Evolutionary conservation across 331 rosid genomes (phyloP).

Genomic region (Stylosanthes scabra): DNA sequence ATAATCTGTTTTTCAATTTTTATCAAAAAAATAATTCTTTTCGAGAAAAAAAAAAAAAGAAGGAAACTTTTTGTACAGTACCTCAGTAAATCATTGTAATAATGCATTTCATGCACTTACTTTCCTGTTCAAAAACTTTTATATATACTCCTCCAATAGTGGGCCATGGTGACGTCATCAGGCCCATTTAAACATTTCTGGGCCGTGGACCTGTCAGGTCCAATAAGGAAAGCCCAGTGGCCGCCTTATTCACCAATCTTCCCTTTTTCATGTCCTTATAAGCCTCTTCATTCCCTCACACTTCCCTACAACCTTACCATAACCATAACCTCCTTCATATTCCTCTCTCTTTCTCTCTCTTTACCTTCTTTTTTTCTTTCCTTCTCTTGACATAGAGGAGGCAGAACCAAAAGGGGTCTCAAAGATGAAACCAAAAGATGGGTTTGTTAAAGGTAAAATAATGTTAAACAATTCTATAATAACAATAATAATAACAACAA

Average conservation of each 20-base stretch:
- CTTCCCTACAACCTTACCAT: constrained; percentile 34
- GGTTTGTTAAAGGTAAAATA: constrained; percentile 57
- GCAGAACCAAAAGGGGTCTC: constrained; percentile 12
- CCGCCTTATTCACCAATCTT: constrained; percentile 37
- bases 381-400: constrained; percentile 14
- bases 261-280: constrained; percentile 42
- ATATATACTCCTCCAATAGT: background rate
- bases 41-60: background rate
- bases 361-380: background rate
- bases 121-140: constrained; percentile 12
- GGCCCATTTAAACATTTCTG: constrained; percentile 56
- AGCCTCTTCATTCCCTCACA: constrained; percentile 38
- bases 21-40: too few relatives aligned
- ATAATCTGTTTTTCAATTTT: too few relatives aligned
- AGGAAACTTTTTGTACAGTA: constrained; percentile 1
- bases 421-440: constrained; percentile 58
- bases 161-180: constrained; percentile 46
- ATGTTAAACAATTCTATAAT: constrained; percentile 20
- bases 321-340: constrained; percentile 1
- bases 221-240: constrained; percentile 67
- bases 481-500: background rate
- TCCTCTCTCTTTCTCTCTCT: constrained; percentile 5
- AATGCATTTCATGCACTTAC: background rate
- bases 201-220: constrained; percentile 70
- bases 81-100: background rate